Conservation (phyloP, 78 protist species). For the Dictyostelium capitatum region DNA sequence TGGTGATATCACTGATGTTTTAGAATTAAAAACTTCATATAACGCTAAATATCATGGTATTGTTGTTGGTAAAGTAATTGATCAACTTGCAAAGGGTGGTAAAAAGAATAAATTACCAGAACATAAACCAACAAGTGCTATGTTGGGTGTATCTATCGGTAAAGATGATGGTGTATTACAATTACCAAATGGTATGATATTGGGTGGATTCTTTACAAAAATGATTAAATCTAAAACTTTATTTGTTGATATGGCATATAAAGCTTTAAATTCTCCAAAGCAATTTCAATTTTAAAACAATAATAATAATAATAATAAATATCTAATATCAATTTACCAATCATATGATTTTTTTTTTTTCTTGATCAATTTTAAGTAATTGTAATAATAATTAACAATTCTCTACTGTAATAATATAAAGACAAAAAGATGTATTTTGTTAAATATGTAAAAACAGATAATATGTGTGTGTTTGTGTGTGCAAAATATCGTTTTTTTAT, state of each 20-base stretch:
- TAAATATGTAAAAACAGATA: too few species aligned
- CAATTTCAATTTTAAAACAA: not conserved
- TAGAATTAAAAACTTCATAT: constrained; percentile 61
- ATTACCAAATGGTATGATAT: constrained; percentile 10
- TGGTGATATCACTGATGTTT: constrained; percentile 77
- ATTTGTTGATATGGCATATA: not conserved
- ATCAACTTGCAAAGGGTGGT: not conserved
- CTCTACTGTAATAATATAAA: too few species aligned
- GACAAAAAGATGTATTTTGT: too few species aligned
- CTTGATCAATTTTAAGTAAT: too few species aligned
- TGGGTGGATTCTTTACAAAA: constrained; percentile 21
- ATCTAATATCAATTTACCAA: too few species aligned
- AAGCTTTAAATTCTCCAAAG: not conserved
- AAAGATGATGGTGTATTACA: constrained; percentile 37
- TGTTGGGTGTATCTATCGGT: constrained; percentile 27
- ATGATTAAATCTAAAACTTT: not conserved
- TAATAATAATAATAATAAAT: too few species aligned
- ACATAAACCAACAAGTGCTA: constrained; percentile 8
- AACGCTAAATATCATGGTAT: constrained; percentile 39
- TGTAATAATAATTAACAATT: too few species aligned
- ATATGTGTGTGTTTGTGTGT: too few species aligned
- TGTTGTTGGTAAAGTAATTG: constrained; percentile 25
- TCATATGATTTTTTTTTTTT: too few species aligned
- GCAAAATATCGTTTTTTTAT: too few species aligned
- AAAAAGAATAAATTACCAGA: not conserved